Base-by-base conservation (phyloP, 192 early-diverging fungal species). In the Coemansia sp. region DNA sequence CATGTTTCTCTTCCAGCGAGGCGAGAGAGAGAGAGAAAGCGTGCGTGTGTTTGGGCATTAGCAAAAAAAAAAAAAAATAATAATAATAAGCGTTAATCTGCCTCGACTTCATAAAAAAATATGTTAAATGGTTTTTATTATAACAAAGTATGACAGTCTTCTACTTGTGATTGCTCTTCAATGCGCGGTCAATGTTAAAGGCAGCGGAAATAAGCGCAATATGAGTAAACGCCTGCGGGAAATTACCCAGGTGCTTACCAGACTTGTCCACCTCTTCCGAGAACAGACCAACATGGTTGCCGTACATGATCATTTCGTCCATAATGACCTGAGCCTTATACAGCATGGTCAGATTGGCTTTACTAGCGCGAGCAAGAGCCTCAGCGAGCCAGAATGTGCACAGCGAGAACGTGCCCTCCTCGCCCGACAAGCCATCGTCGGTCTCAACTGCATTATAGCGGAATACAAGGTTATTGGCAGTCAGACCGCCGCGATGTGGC, bases 221-320 rank as follows among this genome's bases (percentile, higher is more conserved):
- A 67, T 94, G 93, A 0, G 93, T 94, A 65, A 94, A 94, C 24
- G 93, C 93, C 71, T 93, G 93, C n/a, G 91, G 91, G 67, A 93
- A 93, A 62, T 94, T 94, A 6, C 92, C 92, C 15, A 93, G 64
- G 24, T 87, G 72, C 65, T 92, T 91, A 31, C 92, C 92, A 41
- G 86, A 79, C 54, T 87, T 77, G 54, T 90, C 86, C 56, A 94
- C 85, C 60, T 94, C 90, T 80, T 94, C 92, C 3, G 86, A 87
- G 68, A 89, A 92, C 41, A 94, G 68, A 14, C 85, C 84, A 27
- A 94, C 66, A 68, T 94, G 92, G 79, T 92, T 94, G 32, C 79
- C 84, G 53, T 89, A 90, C 39, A 79, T 79, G 24, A 91, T 74
- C 89, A 90, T 91, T 60, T 91, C 88, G 68, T 94, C 91, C 67